Evolutionary conservation across 2,329 filamentous ascomycete species (phyloP).

Genomic region (Beauveria scarabaeidicola): DNA sequence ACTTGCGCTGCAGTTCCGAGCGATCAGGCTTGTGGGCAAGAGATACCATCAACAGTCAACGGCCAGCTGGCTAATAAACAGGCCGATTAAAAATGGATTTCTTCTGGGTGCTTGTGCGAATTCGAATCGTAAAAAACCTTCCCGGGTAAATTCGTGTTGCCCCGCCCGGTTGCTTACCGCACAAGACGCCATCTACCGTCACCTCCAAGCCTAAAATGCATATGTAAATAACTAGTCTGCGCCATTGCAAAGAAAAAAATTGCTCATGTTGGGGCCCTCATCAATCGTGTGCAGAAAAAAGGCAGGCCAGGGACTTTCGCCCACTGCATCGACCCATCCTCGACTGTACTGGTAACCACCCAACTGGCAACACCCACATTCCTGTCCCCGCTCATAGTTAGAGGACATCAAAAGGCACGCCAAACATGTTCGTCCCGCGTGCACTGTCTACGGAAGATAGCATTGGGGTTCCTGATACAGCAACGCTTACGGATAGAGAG

Average conservation of each 20-base stretch:
- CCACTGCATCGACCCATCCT: conserved; percentile 9
- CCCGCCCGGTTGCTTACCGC: not conserved
- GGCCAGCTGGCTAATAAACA: not conserved
- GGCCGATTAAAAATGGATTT: no score
- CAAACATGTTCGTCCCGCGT: not conserved
- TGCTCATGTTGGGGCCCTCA: not conserved
- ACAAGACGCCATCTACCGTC: not conserved
- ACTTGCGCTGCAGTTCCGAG: not conserved
- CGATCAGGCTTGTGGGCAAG: not conserved
- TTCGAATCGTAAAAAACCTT: not conserved
- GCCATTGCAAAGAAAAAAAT: not conserved
- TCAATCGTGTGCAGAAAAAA: not conserved
- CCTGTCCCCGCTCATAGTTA: not conserved
- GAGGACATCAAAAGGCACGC: not conserved
- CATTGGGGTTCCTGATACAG: not conserved
- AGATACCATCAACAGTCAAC: not conserved
- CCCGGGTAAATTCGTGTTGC: not conserved
- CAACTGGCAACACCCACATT: conserved; percentile 1
- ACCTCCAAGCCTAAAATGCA: not conserved
- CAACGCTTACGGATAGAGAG: not conserved
- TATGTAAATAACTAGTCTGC: not conserved
- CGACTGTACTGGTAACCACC: not conserved
- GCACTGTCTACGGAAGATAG: not conserved
- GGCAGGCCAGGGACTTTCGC: not conserved
- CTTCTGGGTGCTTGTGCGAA: not conserved